These are phyloP conservation scores for Paramecium caudatum DNA, from an alignment of 73 alveolate species.

Conservation along the genomic window DNA sequence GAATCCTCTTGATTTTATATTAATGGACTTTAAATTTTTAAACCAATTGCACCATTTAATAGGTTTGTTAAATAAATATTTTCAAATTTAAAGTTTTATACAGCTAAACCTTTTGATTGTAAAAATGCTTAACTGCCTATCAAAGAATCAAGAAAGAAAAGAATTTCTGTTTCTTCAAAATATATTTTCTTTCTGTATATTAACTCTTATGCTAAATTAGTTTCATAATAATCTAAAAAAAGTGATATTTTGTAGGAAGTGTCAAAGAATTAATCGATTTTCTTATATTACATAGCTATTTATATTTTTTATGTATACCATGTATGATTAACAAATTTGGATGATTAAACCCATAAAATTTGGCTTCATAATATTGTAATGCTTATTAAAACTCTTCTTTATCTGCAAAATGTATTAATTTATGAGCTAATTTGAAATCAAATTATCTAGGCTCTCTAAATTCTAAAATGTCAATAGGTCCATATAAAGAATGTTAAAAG, in stretches of 20 bases:
- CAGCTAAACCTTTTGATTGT: slow-evolving; percentile 33
- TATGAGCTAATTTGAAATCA: slow-evolving; percentile 52
- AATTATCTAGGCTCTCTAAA: not conserved
- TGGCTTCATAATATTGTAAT: slow-evolving; percentile 50
- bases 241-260: slow-evolving; percentile 31
- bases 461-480: not conserved
- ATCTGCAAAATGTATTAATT: slow-evolving; percentile 16
- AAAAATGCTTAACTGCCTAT: slow-evolving; percentile 48
- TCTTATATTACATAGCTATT: slow-evolving; percentile 34
- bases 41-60: slow-evolving; percentile 15
- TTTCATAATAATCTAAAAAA: slow-evolving; percentile 33
- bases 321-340: slow-evolving; percentile 42
- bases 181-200: slow-evolving; percentile 3
- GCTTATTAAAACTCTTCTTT: slow-evolving; percentile 44
- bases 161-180: slow-evolving; percentile 57
- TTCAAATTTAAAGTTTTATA: not conserved
- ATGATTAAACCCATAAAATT: slow-evolving; percentile 60
- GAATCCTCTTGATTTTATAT: not conserved
- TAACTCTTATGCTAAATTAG: slow-evolving; percentile 28
- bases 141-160: slow-evolving; percentile 28
- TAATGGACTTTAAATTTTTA: slow-evolving; percentile 13
- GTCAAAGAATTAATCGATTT: slow-evolving; percentile 39
- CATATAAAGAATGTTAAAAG: slow-evolving; percentile 24
- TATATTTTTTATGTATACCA: not conserved
- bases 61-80: not conserved